Conservation (phyloP, 345 rosid species). For the Populus tremula region DNA sequence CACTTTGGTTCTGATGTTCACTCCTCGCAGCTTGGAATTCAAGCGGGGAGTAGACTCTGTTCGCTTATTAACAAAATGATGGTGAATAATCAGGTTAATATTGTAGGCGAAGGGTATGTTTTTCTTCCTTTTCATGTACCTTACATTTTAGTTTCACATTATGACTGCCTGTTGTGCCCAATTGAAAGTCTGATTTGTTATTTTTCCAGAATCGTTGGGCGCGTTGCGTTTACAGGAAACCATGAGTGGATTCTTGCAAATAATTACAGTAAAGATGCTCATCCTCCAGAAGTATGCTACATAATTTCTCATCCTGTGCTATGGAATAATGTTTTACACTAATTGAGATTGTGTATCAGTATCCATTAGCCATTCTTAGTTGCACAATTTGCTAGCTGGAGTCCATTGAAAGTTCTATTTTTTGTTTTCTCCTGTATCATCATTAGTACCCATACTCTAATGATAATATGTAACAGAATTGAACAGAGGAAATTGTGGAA, state of each 20-base stretch:
- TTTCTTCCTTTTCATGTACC: not conserved
- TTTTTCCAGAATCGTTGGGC: conserved; percentile 71
- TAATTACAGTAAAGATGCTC: conserved; percentile 44
- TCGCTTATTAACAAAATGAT: conserved; percentile 73
- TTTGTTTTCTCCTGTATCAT: not conserved
- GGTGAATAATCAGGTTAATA: conserved; percentile 59
- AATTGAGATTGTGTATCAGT: not conserved
- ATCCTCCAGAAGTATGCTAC: conserved; percentile 67
- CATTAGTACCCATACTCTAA: not conserved
- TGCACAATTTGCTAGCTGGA: not conserved
- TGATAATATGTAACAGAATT: not conserved
- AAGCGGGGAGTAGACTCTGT: conserved; percentile 40
- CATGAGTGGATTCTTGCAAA: conserved; percentile 80
- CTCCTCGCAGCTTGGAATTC: conserved; percentile 34
- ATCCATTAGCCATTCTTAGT: not conserved
- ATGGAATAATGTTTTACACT: not conserved
- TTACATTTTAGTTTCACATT: conserved; percentile 6
- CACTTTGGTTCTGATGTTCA: conserved; percentile 29
- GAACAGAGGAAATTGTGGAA: not conserved
- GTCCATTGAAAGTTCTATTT: not conserved
- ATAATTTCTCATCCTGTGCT: not conserved
- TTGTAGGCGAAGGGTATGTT: conserved; percentile 88
- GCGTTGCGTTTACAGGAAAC: conserved; percentile 84
- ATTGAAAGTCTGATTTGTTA: conserved; percentile 8
- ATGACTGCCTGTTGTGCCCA: not conserved